Evolutionary conservation across 2,329 filamentous ascomycete species (phyloP), one percentile per base, ranked within the genome.

Genomic region (Penicillium sp.): DNA sequence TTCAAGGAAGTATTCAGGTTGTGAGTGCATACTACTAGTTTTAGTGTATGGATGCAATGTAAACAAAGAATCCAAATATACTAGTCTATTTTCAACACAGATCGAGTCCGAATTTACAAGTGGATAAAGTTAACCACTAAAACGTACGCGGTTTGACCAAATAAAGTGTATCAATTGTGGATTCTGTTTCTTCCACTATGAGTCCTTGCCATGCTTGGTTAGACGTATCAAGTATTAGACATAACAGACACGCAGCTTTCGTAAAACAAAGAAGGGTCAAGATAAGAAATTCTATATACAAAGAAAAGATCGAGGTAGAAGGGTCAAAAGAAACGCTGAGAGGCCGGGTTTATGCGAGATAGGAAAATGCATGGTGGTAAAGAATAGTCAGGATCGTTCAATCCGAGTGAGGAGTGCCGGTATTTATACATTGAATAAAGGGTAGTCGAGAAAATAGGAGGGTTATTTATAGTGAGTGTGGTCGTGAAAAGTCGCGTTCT

Each of bases 371-470:
- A 51, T n/a, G 44, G 31, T 14, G 23, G 24, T 44, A 21, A 24
- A 45, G 42, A 48, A 29, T 42, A 51, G 39, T 43, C 29, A 21
- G 46, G 55, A 42, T 45, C 28, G 29, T 19, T 18, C 10, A 13
- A 45, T 29, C 49, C 16, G 37, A 45, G 11, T 10, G 16, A 34
- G 23, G n/a, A 36, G 16, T 9, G 18, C 40, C 18, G 23, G 29
- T 45, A 26, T 19, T 51, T 55, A 48, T 55, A 54, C 43, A 51
- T 24, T 34, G 44, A 50, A 58, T 48, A 26, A 43, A 43, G 33
- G 39, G 39, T 48, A 51, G 40, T 23, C n/a, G 43, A 51, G 28
- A 55, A 28, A 55, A 7, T 13, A 19, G 24, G 24, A 34, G 37
- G 29, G 16, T 14, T 34, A 45, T 39, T 21, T 28, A 40, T 47